These are phyloP conservation scores for Fonsecaea pedrosoi DNA, from an alignment of 2,329 filamentous ascomycete species.

Conservation along the genomic window DNA sequence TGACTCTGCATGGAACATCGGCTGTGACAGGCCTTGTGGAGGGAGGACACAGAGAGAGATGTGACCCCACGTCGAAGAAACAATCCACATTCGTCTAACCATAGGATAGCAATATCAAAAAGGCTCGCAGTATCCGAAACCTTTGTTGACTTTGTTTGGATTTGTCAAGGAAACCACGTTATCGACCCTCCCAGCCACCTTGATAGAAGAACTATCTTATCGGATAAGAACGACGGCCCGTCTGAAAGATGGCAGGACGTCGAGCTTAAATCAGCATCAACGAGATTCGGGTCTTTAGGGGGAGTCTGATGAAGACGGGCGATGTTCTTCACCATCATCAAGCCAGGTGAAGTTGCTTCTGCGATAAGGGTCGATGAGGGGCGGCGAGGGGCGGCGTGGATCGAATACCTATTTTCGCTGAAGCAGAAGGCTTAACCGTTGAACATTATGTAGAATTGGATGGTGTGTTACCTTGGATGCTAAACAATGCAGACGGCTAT, in stretches of 20 bases:
- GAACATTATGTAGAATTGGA: conserved; percentile 1
- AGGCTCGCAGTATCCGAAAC: neutral
- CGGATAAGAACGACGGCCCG: conserved; percentile 19
- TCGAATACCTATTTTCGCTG: neutral
- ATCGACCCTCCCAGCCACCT: conserved; percentile 11
- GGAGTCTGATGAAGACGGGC: neutral
- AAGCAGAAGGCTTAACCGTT: neutral
- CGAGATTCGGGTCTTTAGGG: neutral
- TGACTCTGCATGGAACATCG: conserved; percentile 9
- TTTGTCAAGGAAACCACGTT: conserved; percentile 24
- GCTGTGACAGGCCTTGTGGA: neutral
- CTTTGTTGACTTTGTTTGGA: conserved; percentile 10
- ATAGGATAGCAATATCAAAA: conserved; percentile 8
- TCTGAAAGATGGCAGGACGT: conserved; percentile 9
- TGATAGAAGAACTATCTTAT: conserved; percentile 20
- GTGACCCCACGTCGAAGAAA: conserved; percentile 11
- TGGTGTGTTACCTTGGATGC: conserved; percentile 14
- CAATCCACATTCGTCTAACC: conserved; percentile 14
- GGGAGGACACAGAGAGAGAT: neutral
- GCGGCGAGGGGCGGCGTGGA: neutral
- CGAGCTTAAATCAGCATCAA: conserved; percentile 22
- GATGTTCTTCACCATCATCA: neutral
- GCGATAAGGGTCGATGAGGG: neutral
- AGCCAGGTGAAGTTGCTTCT: conserved; percentile 10
- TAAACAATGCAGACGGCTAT: neutral